Conservation (phyloP, 306 rosid species). For the Casuarina glauca region DNA sequence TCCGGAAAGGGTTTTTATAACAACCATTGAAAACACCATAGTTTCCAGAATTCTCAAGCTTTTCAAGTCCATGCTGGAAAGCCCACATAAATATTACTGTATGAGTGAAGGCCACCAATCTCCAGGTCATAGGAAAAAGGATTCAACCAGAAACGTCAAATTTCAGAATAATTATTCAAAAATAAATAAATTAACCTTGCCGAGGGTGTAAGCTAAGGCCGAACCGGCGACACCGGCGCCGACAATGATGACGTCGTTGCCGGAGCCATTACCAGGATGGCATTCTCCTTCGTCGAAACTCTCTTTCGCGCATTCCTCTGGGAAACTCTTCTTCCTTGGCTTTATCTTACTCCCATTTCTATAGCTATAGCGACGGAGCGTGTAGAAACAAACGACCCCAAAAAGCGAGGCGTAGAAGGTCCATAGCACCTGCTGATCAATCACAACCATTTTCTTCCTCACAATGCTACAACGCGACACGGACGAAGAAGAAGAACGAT, state of each 20-base stretch:
- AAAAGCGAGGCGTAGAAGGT: slow-evolving; percentile 29
- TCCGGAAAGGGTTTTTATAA: background rate
- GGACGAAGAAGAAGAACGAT: slow-evolving; percentile 2
- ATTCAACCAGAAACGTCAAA: background rate
- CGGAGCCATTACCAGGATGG: slow-evolving; percentile 2
- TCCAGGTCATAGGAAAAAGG: background rate
- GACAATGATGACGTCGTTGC: slow-evolving; percentile 36
- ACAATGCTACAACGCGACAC: background rate
- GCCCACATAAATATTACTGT: too few relatives aligned
- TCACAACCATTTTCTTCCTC: slow-evolving; percentile 18
- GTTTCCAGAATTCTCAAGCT: too few relatives aligned
- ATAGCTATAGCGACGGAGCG: slow-evolving; percentile 22
- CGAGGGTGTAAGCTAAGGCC: slow-evolving; percentile 56
- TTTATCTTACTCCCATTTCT: background rate
- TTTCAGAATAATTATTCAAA: background rate
- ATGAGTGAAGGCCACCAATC: too few relatives aligned
- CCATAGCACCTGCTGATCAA: slow-evolving; percentile 34
- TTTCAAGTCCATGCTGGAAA: too few relatives aligned
- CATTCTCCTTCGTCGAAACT: slow-evolving; percentile 18
- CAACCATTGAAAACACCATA: too few relatives aligned
- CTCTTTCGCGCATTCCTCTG: background rate
- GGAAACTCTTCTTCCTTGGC: background rate
- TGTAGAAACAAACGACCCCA: slow-evolving; percentile 26
- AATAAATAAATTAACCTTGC: slow-evolving; percentile 26
- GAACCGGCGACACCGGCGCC: slow-evolving; percentile 65